phyloP scores from a whole-genome alignment of 331 rosid genomes.

The Rhamnella rubrinervis region DNA sequence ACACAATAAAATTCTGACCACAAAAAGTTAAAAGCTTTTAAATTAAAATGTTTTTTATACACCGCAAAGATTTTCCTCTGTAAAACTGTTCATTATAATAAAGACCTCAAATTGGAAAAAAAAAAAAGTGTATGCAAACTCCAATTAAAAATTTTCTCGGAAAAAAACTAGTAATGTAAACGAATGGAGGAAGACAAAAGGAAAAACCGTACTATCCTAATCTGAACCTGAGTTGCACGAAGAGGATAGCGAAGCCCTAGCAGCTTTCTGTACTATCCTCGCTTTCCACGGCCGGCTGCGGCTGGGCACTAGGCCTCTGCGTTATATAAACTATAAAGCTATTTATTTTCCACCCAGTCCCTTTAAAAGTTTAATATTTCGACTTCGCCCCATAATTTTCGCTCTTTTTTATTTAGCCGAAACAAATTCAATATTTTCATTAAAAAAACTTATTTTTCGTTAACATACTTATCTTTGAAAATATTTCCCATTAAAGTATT shows the following conservation, averaged over 20 bases:
- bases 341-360: neutral
- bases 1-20: too few relatives aligned
- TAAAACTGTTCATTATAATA: too few relatives aligned
- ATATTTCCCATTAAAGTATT: too few relatives aligned
- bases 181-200: neutral
- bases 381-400: neutral
- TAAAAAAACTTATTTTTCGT: too few relatives aligned
- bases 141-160: neutral
- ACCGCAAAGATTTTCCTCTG: too few relatives aligned
- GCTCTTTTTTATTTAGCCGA: neutral
- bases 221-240: conserved; percentile 9
- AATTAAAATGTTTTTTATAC: too few relatives aligned
- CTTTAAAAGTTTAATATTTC: neutral
- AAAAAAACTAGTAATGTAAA: neutral
- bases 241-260: conserved; percentile 35
- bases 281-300: neutral
- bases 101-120: too few relatives aligned
- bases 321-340: conserved; percentile 14
- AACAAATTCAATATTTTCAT: too few relatives aligned
- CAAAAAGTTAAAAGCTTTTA: too few relatives aligned
- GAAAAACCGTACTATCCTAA: neutral
- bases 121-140: neutral
- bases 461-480: too few relatives aligned
- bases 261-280: neutral
- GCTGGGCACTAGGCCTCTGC: neutral